A percentile compares a stretch with the other conserved stretches of the same genome.
Conservation (phyloP, 352 stramenopile species). For the Pythium oligandrum region DNA sequence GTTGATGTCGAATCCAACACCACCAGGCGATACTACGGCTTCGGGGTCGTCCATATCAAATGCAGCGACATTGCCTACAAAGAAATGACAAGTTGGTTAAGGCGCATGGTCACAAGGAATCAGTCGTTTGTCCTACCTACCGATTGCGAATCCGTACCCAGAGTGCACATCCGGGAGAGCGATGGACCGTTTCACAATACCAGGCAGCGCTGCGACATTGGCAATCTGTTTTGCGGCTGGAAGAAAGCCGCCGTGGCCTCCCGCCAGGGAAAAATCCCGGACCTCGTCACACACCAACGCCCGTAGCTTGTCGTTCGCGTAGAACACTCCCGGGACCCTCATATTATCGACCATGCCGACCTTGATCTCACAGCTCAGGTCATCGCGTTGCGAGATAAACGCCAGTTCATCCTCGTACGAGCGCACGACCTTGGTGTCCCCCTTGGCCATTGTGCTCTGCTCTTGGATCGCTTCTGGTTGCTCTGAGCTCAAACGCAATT, state of each 20-base stretch:
- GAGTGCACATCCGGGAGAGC: conserved; percentile 82
- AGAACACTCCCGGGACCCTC: conserved; percentile 58
- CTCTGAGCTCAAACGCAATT: no score
- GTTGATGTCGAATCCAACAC: no score
- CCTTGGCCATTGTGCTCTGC: neutral
- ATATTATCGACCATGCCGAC: conserved; percentile 81
- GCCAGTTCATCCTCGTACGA: neutral
- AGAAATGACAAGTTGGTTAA: no score
- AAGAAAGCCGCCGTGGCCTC: conserved; percentile 45
- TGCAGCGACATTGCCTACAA: no score
- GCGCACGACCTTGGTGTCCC: conserved; percentile 7
- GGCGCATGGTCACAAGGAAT: no score
- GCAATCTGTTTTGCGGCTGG: conserved; percentile 80
- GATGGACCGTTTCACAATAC: conserved; percentile 66
- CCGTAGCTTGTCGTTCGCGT: conserved; percentile 64
- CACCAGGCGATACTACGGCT: no score
- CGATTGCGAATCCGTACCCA: conserved; percentile 88
- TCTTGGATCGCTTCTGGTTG: no score
- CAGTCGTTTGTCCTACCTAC: conserved; percentile 3
- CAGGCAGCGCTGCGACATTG: conserved; percentile 82
- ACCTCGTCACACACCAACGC: conserved; percentile 69
- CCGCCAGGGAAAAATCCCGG: conserved; percentile 13
- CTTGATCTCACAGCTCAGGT: conserved; percentile 42
- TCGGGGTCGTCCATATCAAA: no score
- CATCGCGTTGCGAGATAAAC: conserved; percentile 14